Base-by-base conservation (phyloP, 2,329 filamentous ascomycete genomes). In the Bipolaris zeicola region DNA sequence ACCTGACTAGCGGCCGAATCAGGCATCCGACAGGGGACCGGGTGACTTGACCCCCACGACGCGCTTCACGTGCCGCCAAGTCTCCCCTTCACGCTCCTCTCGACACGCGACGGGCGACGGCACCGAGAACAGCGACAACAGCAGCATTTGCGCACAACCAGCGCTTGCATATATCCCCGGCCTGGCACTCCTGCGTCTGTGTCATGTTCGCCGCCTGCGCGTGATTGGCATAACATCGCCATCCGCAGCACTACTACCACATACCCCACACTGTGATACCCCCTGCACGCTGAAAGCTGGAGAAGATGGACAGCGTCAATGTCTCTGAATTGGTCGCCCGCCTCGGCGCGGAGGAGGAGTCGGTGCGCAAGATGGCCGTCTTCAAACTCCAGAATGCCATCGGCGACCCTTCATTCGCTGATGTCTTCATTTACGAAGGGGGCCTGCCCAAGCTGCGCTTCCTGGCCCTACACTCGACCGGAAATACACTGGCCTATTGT, bases 361-460 rank as follows among this genome's bases (percentile, higher is more conserved):
- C 91, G 54, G 89, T 91, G 66, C 91, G 93, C 72, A 99, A 99
- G 78, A 97, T 98, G 91, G 95, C 95, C 58, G 95, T 96, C 59
- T 99, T 99, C 85, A 97, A 97, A 80, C 87, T 99, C 64, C 95
- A 99, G 78, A 89, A 86, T 62, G 92, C 91, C 61, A 96, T 99
- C 77, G 94, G 93, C 74, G 95, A 99, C 78, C 94, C 94, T 24
- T 90, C 92, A 48, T 98, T 98, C 76, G 95, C 95, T 70, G 95
- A 98, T 76, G 88, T 96, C 67, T 99, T 99, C 80, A 96, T 98
- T 60, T 87, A 89, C 49, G 90, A 92, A 47, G 92, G 92, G 55
- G 95, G 95, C 3, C 83, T 98, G 63, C 83, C 87, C 64, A 87
- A 94, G 65, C 80, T 99, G 68, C 87, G 92, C 50, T 87, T 90